These are phyloP conservation scores for Tricharina praecox DNA, from an alignment of 495 filamentous ascomycete species.

Conservation along the genomic window DNA sequence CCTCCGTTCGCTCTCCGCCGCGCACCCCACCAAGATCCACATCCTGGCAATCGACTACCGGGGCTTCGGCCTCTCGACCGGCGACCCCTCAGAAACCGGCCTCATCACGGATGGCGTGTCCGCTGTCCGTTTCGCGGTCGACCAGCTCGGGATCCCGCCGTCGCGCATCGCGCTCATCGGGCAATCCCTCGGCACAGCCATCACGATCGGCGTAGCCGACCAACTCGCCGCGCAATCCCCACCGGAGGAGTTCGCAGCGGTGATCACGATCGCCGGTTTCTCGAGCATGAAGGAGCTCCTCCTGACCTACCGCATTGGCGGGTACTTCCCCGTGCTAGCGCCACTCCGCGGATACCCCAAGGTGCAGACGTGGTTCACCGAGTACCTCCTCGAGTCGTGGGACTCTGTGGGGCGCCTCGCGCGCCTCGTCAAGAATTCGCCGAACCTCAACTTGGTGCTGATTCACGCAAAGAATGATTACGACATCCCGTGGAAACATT, in stretches of 20 bases:
- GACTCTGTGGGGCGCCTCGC: slow-evolving; percentile 32
- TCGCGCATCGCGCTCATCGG: slow-evolving; percentile 65
- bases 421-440: slow-evolving; percentile 33
- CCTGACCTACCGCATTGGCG: slow-evolving; percentile 52
- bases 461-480: slow-evolving; percentile 59
- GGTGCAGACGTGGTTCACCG: slow-evolving; percentile 27
- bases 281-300: slow-evolving; percentile 55
- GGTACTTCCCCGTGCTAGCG: slow-evolving; percentile 59
- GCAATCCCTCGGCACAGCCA: slow-evolving; percentile 78
- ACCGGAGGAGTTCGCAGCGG: slow-evolving; percentile 39
- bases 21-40: slow-evolving; percentile 38
- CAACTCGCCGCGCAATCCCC: slow-evolving; percentile 33
- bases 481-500: slow-evolving; percentile 54
- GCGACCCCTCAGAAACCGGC: slow-evolving; percentile 63
- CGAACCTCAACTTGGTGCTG: slow-evolving; percentile 46
- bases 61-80: slow-evolving; percentile 69
- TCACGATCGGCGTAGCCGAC: slow-evolving; percentile 54
- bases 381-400: slow-evolving; percentile 39
- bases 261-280: slow-evolving; percentile 68
- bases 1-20: slow-evolving; percentile 35
- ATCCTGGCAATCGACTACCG: slow-evolving; percentile 71
- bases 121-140: slow-evolving; percentile 51
- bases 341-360: slow-evolving; percentile 41
- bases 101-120: slow-evolving; percentile 64
- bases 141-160: slow-evolving; percentile 45